Conservation (phyloP, 345 rosid genomes). For the Eucalyptus albens region DNA sequence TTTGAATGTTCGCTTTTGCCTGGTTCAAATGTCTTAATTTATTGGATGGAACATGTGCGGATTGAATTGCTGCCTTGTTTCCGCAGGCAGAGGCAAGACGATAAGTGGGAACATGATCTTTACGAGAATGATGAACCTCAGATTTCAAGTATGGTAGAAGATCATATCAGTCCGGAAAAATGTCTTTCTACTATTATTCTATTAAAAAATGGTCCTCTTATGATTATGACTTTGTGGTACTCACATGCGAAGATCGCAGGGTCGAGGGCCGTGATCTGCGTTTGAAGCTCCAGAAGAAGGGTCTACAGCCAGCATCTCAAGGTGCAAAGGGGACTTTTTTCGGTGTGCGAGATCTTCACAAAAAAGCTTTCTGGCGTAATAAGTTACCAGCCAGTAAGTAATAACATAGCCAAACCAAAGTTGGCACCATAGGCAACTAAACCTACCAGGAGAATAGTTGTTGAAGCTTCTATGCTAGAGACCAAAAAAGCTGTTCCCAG, state of each 20-base stretch:
- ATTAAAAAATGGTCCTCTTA: background rate
- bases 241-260: background rate
- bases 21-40: background rate
- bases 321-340: too few species aligned
- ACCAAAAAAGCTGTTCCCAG: too few species aligned
- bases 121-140: constrained; percentile 31
- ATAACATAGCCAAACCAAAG: too few species aligned
- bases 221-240: constrained; percentile 22
- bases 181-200: background rate
- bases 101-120: constrained; percentile 99
- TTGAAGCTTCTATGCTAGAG: too few species aligned
- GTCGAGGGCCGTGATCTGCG: too few species aligned
- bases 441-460: too few species aligned
- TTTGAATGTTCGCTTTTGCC: background rate
- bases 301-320: too few species aligned
- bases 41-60: background rate
- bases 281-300: too few species aligned
- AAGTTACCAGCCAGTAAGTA: too few species aligned
- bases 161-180: background rate
- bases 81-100: constrained; percentile 84
- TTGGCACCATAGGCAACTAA: too few species aligned
- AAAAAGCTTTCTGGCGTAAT: too few species aligned
- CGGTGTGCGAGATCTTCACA: too few species aligned
- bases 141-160: constrained; percentile 55
- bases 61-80: background rate